Evolutionary conservation across 371 early-diverging fungal genomes (phyloP).

Genomic region (Nematocida major): DNA sequence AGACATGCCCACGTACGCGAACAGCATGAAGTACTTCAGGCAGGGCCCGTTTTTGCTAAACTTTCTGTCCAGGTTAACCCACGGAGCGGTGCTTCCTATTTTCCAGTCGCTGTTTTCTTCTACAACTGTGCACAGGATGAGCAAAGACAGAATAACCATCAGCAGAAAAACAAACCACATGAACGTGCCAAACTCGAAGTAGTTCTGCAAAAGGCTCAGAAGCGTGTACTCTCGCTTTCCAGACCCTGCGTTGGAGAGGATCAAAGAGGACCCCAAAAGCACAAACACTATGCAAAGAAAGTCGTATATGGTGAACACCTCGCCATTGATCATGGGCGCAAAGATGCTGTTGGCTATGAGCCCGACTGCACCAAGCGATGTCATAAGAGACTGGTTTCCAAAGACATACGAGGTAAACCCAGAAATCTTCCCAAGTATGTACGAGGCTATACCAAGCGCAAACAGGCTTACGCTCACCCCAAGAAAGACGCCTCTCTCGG

Average conservation of each 20-base stretch:
- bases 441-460: slow-evolving; percentile 68
- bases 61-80: slow-evolving; percentile 39
- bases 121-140: slow-evolving; percentile 66
- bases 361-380: slow-evolving; percentile 73
- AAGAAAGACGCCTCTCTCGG: slow-evolving; percentile 48
- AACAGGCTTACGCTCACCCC: slow-evolving; percentile 50
- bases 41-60: slow-evolving; percentile 58
- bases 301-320: slow-evolving; percentile 70
- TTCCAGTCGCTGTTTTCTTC: slow-evolving; percentile 69
- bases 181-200: slow-evolving; percentile 68
- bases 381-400: slow-evolving; percentile 76
- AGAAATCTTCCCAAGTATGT: slow-evolving; percentile 70
- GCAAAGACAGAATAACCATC: slow-evolving; percentile 66
- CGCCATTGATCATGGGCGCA: slow-evolving; percentile 75
- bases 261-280: slow-evolving; percentile 71
- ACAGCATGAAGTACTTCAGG: slow-evolving; percentile 63
- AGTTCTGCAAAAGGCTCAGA: slow-evolving; percentile 72
- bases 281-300: slow-evolving; percentile 71
- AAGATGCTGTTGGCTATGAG: slow-evolving; percentile 74
- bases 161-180: slow-evolving; percentile 69
- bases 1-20: slow-evolving; percentile 63
- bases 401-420: slow-evolving; percentile 73
- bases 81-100: slow-evolving; percentile 39
- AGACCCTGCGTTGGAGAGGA: slow-evolving; percentile 70
- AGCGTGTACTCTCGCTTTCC: slow-evolving; percentile 52